A percentile compares a stretch with the other conserved stretches of the same genome.
phyloP scores from a whole-genome alignment of 2,329 filamentous ascomycete species.

The Aspergillus versicolor region DNA sequence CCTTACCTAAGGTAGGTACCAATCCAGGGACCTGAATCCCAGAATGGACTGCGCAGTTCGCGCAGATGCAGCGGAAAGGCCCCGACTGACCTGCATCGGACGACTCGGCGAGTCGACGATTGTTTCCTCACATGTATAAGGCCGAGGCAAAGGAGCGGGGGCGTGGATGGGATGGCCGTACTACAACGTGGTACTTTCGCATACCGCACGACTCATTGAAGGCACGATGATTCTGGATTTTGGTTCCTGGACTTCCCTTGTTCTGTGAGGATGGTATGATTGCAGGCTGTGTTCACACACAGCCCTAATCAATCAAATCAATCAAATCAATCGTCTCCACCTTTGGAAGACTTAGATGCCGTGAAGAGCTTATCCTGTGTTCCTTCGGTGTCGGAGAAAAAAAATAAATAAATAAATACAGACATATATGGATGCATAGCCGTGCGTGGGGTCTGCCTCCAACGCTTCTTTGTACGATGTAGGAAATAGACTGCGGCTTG shows the following conservation, averaged over 20 bases:
- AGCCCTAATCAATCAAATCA: conserved; percentile 4
- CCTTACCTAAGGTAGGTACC: neutral
- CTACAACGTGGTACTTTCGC: no score
- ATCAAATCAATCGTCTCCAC: neutral
- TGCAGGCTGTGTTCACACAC: no score
- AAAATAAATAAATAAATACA: no score
- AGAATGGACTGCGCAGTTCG: neutral
- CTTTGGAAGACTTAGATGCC: neutral
- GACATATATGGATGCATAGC: neutral
- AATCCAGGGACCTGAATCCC: neutral
- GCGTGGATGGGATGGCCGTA: no score
- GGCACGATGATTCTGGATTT: neutral
- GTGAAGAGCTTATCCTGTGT: no score
- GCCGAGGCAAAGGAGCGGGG: no score
- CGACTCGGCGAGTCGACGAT: no score
- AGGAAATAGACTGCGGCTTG: no score
- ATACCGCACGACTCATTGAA: neutral
- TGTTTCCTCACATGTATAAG: no score
- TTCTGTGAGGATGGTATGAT: neutral
- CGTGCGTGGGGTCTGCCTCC: neutral
- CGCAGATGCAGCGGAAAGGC: neutral
- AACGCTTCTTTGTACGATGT: neutral
- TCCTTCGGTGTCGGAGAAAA: no score
- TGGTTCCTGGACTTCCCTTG: neutral
- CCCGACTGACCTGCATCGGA: no score